phyloP scores from a whole-genome alignment of 176 grass and related monocot genomes.

The Rhynchospora breviuscula region DNA sequence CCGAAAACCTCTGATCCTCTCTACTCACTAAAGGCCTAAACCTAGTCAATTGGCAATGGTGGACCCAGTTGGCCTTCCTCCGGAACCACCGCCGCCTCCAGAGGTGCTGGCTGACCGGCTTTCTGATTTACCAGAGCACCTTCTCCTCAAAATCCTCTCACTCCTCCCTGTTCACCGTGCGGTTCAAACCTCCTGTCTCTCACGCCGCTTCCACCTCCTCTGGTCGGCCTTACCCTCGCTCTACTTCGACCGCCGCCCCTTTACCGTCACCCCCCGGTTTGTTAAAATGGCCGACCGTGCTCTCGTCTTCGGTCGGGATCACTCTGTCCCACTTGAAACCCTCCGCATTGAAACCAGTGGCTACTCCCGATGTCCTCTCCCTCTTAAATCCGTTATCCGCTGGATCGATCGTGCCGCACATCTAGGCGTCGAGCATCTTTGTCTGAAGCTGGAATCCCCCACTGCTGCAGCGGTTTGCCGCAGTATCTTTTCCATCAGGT shows the following conservation, averaged over 20 bases:
- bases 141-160: constrained; percentile 8
- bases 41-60: neutral
- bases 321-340: neutral
- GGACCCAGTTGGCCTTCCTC: neutral
- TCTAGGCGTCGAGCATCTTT: neutral
- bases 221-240: neutral
- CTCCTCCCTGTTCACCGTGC: neutral
- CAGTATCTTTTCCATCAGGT: neutral
- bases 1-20: too few relatives aligned
- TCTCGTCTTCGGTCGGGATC: neutral
- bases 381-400: neutral
- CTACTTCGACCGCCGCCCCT: neutral
- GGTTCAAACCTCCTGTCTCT: neutral
- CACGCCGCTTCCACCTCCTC: neutral
- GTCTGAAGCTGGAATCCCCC: neutral
- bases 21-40: neutral
- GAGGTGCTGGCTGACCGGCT: neutral
- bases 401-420: neutral
- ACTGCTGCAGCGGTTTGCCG: neutral
- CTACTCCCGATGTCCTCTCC: neutral
- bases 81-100: neutral
- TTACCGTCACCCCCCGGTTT: neutral
- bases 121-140: neutral
- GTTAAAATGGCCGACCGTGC: neutral
- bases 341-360: neutral